Evolutionary conservation across 2,329 filamentous ascomycete species (phyloP).

Genomic region (Aspergillus udagawae): DNA sequence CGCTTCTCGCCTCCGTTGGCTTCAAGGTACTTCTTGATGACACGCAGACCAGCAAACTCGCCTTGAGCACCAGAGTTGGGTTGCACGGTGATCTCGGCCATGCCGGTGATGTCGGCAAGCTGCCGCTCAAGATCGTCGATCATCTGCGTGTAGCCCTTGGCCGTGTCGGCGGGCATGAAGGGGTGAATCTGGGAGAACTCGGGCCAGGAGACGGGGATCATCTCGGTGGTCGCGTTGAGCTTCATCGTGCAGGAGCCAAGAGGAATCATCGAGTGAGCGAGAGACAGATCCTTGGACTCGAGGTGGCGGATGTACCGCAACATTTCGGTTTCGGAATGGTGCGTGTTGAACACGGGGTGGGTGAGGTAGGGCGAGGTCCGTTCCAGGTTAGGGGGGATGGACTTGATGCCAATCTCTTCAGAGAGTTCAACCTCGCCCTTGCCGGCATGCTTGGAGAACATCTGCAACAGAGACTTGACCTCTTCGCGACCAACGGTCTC

Average conservation of each 20-base stretch:
- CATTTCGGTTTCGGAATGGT: slow-evolving; percentile 93
- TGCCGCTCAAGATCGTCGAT: slow-evolving; percentile 71
- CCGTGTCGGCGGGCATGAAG: slow-evolving; percentile 62
- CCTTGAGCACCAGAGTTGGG: slow-evolving; percentile 96
- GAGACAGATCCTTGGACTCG: slow-evolving; percentile 87
- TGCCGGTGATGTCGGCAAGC: slow-evolving; percentile 78
- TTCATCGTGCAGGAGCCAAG: slow-evolving; percentile 98
- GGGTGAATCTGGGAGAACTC: slow-evolving; percentile 79
- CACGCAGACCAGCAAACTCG: slow-evolving; percentile 84
- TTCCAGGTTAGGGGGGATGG: slow-evolving; percentile 54
- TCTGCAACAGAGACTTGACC: slow-evolving; percentile 54
- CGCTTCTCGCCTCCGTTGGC: slow-evolving; percentile 61
- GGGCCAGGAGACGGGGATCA: slow-evolving; percentile 77
- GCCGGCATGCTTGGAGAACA: slow-evolving; percentile 48
- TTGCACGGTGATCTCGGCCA: slow-evolving; percentile 84
- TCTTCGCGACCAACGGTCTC: slow-evolving; percentile 63
- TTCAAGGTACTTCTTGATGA: slow-evolving; percentile 81
- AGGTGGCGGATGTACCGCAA: slow-evolving; percentile 90
- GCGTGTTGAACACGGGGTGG: slow-evolving; percentile 89
- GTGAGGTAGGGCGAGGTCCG: slow-evolving; percentile 74
- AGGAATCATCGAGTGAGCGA: slow-evolving; percentile 96
- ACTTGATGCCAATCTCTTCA: slow-evolving; percentile 35
- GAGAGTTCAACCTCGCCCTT: slow-evolving; percentile 28
- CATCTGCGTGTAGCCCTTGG: slow-evolving; percentile 65
- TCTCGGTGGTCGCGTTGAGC: slow-evolving; percentile 88